Conservation (phyloP, 306 rosid species). For the Cotoneaster glaucophyllus region DNA sequence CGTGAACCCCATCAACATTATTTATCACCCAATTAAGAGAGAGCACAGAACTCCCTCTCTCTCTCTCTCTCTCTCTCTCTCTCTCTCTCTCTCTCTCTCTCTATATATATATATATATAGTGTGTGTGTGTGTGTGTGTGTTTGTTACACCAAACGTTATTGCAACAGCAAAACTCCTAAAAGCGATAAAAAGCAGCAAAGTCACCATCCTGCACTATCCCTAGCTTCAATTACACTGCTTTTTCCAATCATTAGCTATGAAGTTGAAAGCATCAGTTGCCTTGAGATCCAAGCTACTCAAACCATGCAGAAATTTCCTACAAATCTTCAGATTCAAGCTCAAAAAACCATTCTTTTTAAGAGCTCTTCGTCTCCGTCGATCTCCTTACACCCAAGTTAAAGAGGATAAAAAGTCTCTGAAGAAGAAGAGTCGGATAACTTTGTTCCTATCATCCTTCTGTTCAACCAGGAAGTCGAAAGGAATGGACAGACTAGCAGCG, state of each 20-base stretch:
- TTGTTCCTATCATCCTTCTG: conserved; percentile 35
- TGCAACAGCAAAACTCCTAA: background rate
- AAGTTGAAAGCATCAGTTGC: conserved; percentile 51
- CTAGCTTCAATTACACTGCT: conserved; percentile 39
- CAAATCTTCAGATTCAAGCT: conserved; percentile 46
- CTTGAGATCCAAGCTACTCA: conserved; percentile 69
- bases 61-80: background rate
- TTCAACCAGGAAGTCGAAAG: conserved; percentile 27
- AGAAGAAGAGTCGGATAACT: conserved; percentile 22
- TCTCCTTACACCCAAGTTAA: conserved; percentile 10
- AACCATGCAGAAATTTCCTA: conserved; percentile 53
- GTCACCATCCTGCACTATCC: conserved; percentile 10
- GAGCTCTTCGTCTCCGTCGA: conserved; percentile 18
- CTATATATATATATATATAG: background rate
- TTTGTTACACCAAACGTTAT: conserved; percentile 34
- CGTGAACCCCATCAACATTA: conserved; percentile 21
- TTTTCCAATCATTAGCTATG: conserved; percentile 39
- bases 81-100: conserved; percentile 5
- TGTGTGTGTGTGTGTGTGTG: no score
- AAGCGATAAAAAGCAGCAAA: conserved; percentile 10
- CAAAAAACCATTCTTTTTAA: conserved; percentile 48
- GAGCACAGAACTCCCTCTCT: background rate
- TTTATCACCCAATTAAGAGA: background rate
- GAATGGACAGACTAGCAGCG: conserved; percentile 11
- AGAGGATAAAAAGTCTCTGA: background rate